Evolutionary conservation across 1,139 yeast species (phyloP), one percentile per base, ranked within the genome.

Genomic region (Arxiozyma slooffiae): DNA sequence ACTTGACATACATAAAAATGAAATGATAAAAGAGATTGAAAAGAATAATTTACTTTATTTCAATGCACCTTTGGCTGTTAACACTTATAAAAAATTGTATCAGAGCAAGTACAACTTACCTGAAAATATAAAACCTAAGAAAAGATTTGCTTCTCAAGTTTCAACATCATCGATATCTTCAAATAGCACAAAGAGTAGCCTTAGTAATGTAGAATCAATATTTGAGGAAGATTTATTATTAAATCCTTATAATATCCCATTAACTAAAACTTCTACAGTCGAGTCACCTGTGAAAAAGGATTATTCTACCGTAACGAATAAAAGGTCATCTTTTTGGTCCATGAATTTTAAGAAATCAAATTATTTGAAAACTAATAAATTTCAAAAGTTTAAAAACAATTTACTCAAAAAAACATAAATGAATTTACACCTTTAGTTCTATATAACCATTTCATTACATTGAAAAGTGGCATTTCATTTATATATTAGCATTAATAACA

Each of bases 1-100:
- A 71, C 71, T 92, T 8, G 44, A 41, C 16, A 44, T 17, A 22
- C 34, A 36, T n/a, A 44, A 44, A 20, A 17, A 11, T 11, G 41
- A 37, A 24, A 38, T 24, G 36, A 24, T 38, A n/a, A 44, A 22
- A 17, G 47, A 44, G 5, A 5, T 11, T 3, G 47, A 47, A 46
- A 47, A 16, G 36, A 18, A 66, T 60, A 56, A 57, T 49, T 48
- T 51, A 30, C 45, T 58, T 18, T 49, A 48, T 17, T 57, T 57
- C 54, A 55, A 57, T 46, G 44, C 57, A 8, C 61, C 60, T 30
- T 18, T 41, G 18, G 26, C 44, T 41, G 48, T 53, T 4, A 47
- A 51, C 22, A 51, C 50, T 9, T 53, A 52, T 39, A 38, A 53
- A 37, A 55, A 49, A 46, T 39, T 50, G n/a, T 49, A 49, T 37